Conservation (phyloP, 108 stramenopile species). For the Cyclotella atomus region DNA sequence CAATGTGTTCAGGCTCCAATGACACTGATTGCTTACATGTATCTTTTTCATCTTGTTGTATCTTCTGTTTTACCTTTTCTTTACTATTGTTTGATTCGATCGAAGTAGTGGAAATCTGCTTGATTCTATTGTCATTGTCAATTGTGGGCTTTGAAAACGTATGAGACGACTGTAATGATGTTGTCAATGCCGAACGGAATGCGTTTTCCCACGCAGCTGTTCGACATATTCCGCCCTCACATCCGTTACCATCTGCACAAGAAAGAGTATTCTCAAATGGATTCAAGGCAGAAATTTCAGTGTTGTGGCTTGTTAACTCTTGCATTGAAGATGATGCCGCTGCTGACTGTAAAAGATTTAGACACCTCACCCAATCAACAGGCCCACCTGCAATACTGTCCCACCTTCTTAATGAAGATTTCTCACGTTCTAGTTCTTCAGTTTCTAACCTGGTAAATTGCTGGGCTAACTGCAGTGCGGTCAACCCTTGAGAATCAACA, state of each 20-base stretch:
- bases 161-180: conserved; percentile 34
- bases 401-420: conserved; percentile 69
- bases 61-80: background rate
- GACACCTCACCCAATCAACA: conserved; percentile 76
- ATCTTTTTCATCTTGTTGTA: background rate
- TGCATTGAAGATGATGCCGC: background rate
- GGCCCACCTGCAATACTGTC: conserved; percentile 70
- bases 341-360: conserved; percentile 47
- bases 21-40: conserved; percentile 2
- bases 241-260: conserved; percentile 25
- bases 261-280: background rate
- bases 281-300: too few species aligned
- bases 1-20: too few species aligned
- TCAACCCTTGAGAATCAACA: conserved; percentile 25
- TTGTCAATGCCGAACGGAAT: conserved; percentile 54
- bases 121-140: background rate
- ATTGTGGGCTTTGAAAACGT: background rate
- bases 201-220: conserved; percentile 65
- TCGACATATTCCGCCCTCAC: conserved; percentile 45
- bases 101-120: background rate
- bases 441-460: conserved; percentile 31
- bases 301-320: background rate
- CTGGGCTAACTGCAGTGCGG: conserved; percentile 61
- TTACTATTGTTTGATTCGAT: background rate
- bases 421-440: conserved; percentile 51